Percentiles rank a stretch among this genome's conserved stretches.
Conservation (phyloP, 106 monocot species). For the Phalaenopsis aphrodite region DNA sequence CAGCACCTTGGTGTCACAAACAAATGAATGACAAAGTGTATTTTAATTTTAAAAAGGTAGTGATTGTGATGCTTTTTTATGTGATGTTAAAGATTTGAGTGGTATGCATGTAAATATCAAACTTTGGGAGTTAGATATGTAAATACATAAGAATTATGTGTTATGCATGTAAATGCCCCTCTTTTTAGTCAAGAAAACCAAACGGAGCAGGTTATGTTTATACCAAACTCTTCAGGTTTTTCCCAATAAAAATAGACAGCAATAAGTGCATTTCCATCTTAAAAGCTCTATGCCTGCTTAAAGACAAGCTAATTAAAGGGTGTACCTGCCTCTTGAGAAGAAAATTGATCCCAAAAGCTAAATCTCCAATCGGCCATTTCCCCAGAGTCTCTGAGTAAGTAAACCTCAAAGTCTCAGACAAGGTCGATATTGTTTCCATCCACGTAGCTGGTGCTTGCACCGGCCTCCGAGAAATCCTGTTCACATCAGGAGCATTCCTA, state of each 20-base stretch:
- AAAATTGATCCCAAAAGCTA: constrained; percentile 93
- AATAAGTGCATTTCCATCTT: neutral
- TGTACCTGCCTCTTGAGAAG: constrained; percentile 88
- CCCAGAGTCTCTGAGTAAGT: constrained; percentile 96
- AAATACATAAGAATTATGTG: no score
- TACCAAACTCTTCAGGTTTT: neutral
- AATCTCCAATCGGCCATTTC: constrained; percentile 93
- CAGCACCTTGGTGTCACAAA: no score
- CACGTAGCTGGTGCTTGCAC: constrained; percentile 79
- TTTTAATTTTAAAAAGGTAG: no score
- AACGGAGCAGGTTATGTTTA: neutral
- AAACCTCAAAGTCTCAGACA: constrained; percentile 93
- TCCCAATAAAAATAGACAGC: neutral
- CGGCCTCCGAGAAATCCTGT: constrained; percentile 25
- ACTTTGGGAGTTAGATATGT: no score
- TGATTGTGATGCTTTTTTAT: no score
- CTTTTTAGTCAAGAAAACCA: neutral
- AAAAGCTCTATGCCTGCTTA: neutral
- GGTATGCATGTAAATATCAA: no score
- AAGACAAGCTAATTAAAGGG: neutral
- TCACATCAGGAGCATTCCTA: constrained; percentile 1
- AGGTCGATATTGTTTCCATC: constrained; percentile 87
- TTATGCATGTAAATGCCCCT: no score
- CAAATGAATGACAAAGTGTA: no score
- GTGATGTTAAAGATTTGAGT: no score